phyloP scores from a whole-genome alignment of 768 basidiomycete genomes.

The Mycena rosella region DNA sequence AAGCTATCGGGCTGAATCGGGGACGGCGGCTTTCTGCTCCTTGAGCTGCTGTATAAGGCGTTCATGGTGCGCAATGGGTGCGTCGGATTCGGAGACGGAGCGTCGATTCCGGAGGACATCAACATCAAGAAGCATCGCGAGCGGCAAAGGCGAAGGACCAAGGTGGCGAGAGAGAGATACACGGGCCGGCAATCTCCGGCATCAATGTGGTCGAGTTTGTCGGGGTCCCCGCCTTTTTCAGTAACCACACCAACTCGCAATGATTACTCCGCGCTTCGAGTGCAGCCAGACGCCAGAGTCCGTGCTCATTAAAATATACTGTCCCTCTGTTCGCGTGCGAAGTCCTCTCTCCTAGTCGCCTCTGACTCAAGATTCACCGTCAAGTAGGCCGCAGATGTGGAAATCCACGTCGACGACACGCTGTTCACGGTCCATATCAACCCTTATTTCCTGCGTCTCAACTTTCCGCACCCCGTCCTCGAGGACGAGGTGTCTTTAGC shows the following conservation, averaged over 20 bases:
- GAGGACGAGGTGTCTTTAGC: constrained; percentile 81
- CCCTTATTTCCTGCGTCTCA: constrained; percentile 87
- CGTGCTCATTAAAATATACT: constrained; percentile 73
- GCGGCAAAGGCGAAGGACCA: no score
- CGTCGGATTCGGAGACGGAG: no score
- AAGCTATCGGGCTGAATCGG: no score
- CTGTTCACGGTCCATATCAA: constrained; percentile 82
- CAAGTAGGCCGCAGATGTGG: constrained; percentile 84
- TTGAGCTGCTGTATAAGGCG: no score
- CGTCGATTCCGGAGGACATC: no score
- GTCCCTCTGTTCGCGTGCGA: constrained; percentile 79
- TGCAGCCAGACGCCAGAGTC: constrained; percentile 72
- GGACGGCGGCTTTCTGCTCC: no score
- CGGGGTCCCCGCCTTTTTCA: not conserved
- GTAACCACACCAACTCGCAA: constrained; percentile 39
- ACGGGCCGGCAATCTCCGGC: no score
- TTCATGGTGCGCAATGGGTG: no score
- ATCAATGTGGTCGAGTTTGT: no score
- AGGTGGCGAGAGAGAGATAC: no score
- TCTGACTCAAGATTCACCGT: constrained; percentile 26
- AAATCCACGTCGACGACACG: constrained; percentile 80
- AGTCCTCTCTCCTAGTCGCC: constrained; percentile 22
- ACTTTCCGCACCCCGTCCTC: constrained; percentile 74
- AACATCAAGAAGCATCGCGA: no score
- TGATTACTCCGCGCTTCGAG: constrained; percentile 85